Evolutionary conservation across 75 land plant genomes (phyloP).

Genomic region (Sequoia sempervirens): DNA sequence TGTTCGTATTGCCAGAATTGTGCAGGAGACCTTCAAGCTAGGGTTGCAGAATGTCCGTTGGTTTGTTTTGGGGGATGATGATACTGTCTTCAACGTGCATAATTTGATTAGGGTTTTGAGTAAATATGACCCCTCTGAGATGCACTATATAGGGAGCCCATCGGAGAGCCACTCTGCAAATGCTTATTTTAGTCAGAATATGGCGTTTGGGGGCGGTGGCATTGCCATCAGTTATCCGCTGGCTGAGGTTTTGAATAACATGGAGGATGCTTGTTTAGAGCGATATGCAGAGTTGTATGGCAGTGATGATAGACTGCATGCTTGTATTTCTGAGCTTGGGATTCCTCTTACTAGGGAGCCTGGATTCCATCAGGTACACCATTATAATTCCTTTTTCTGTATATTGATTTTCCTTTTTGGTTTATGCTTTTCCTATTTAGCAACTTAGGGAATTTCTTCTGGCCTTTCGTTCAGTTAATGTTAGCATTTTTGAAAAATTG

Average conservation of each 20-base stretch:
- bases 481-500: neutral
- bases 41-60: slow-evolving; percentile 34
- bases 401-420: neutral
- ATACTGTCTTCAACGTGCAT: slow-evolving; percentile 27
- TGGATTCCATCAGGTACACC: slow-evolving; percentile 42
- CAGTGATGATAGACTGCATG: slow-evolving; percentile 41
- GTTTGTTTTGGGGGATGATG: slow-evolving; percentile 49
- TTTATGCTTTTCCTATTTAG: neutral
- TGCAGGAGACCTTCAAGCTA: slow-evolving; percentile 28
- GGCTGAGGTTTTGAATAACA: slow-evolving; percentile 22
- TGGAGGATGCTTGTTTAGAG: slow-evolving; percentile 43
- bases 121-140: slow-evolving; percentile 34
- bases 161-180: slow-evolving; percentile 41
- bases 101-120: slow-evolving; percentile 28
- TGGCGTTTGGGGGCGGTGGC: slow-evolving; percentile 52
- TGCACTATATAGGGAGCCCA: slow-evolving; percentile 31
- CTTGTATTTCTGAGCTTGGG: slow-evolving; percentile 45
- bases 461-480: neutral
- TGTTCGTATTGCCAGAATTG: slow-evolving; percentile 32
- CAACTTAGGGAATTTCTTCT: too few species aligned
- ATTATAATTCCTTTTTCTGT: neutral
- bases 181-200: slow-evolving; percentile 27
- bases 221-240: slow-evolving; percentile 44
- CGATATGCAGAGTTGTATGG: slow-evolving; percentile 31
- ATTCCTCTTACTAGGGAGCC: slow-evolving; percentile 35